Conservation (phyloP, 805 yeast species). For the Saccharomycopsis amapae region DNA sequence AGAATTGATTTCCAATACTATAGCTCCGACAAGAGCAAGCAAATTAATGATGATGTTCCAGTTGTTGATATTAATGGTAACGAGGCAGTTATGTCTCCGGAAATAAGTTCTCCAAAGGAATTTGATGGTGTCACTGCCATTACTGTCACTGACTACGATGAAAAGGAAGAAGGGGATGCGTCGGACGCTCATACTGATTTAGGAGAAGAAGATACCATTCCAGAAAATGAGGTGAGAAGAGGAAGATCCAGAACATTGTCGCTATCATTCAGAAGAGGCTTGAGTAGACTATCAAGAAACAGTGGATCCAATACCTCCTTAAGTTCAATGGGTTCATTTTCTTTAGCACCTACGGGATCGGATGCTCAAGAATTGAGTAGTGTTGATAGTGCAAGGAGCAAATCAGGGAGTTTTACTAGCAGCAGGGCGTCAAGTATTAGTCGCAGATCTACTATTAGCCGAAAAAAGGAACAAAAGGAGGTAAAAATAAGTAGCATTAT, state of each 20-base stretch:
- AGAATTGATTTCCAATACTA: constrained; percentile 5
- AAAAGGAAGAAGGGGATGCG: constrained; percentile 20
- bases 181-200: background rate
- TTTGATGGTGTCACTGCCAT: background rate
- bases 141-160: background rate
- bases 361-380: background rate
- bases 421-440: background rate
- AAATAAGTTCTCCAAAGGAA: background rate
- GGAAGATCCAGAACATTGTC: constrained; percentile 1
- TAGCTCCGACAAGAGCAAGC: background rate
- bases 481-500: constrained; percentile 49
- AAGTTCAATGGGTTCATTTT: constrained; percentile 5
- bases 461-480: constrained; percentile 27
- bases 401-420: background rate
- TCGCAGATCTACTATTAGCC: background rate
- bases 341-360: background rate
- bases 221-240: constrained; percentile 1
- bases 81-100: background rate
- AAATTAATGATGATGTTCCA: constrained; percentile 12
- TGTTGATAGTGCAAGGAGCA: background rate
- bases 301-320: constrained; percentile 7
- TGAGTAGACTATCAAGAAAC: constrained; percentile 5
- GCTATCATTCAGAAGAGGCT: background rate
- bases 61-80: constrained; percentile 18
- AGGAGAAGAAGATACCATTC: constrained; percentile 1